Evolutionary conservation across 1,284 basidiomycete genomes (phyloP), one percentile per base, ranked within the genome.

Genomic region (Trichosporon ovoides): DNA sequence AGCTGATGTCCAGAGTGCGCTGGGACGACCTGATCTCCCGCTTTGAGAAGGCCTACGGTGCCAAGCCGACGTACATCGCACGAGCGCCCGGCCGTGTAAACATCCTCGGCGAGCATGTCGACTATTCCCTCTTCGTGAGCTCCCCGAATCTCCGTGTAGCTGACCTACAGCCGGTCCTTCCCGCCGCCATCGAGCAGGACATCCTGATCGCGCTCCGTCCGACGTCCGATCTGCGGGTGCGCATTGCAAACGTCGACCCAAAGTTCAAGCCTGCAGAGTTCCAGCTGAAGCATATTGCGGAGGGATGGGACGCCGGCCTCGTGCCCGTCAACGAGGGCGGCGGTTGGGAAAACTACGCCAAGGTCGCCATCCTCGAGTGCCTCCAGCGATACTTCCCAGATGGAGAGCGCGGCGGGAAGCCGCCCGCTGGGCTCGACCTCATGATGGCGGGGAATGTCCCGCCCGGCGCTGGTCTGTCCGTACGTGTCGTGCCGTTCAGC

Each of bases 11-110:
- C 58, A 76, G 83, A 5, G 75, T 78, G 56, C 81, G 87, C 20
- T 91, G 87, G 86, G 80, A 84, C 65, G 73, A 80, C 31, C 82
- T 92, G 36, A 79, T 81, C 2, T 75, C 81, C 28, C 80, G 84
- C 61, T 93, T 90, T 72, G 78, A 83, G 66, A 75, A 73, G 53
- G 79, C 82, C 53, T 92, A 87, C 68, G 87, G 87, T 7, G 78
- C 79, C 58, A 82, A 82, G 46, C 87, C 89, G 4, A 78, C 82
- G 4, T 85, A 85, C 66, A 86, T 93, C 62, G 83, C 85, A 2
- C 81, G 90, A 66, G 90, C 91, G 5, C 91, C 91, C 0, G 91
- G 91, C 14, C 82, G 91, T 62, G 87, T 93, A 57, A 91, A 91
- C 86, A 60, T 78, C 52, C 66, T 80, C 83, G 88, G 89, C 46